Evolutionary conservation across 1,284 basidiomycete genomes (phyloP), one percentile per base, ranked within the genome.

Genomic region (Marasmius sp.): DNA sequence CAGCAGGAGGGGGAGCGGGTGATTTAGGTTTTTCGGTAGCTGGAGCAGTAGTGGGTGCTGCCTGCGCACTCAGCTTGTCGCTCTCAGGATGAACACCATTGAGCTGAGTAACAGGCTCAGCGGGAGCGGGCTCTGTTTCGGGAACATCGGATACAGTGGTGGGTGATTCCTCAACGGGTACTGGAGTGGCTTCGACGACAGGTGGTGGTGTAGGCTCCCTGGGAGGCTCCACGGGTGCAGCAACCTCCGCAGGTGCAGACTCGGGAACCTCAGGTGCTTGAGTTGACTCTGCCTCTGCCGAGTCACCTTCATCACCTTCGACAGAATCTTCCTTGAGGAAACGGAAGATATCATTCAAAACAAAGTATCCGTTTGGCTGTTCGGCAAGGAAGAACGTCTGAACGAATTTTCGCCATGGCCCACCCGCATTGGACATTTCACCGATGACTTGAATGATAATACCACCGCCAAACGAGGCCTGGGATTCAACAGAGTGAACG

Each of bases 331-430:
- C 96, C 82, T 97, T 97, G 67, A 99, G 82, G 84, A 97, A 98
- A 66, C 97, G 92, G 90, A 99, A 99, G 80, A 99, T 98, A 80
- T 99, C 97, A 79, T 99, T 99, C 76, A 99, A 89, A 65, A 99
- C 97, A 77, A 95, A 99, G 83, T 98, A 99, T 53, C 97, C 97
- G 71, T 97, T 97, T 47, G 95, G 94, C 79, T 99, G 97, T 77
- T 98, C 94, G 53, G 97, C 97, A 61, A 99, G 90, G 91, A 99
- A 99, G 82, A 99, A 99, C 14, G 97, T 98, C 81, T 99, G 97
- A 22, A 95, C 95, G 72, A 99, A 99, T 81, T 98, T 98, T 72
- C 91, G 90, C 97, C 97, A 99, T 3, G 93, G 84, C 64, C 92
- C 90, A 63, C 87, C 86, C 71, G 89, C 87, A 78, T 97, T 97